Percentiles rank a stretch among this genome's conserved stretches.
Conservation (phyloP, 768 basidiomycete species). For the Suillus luteus region DNA sequence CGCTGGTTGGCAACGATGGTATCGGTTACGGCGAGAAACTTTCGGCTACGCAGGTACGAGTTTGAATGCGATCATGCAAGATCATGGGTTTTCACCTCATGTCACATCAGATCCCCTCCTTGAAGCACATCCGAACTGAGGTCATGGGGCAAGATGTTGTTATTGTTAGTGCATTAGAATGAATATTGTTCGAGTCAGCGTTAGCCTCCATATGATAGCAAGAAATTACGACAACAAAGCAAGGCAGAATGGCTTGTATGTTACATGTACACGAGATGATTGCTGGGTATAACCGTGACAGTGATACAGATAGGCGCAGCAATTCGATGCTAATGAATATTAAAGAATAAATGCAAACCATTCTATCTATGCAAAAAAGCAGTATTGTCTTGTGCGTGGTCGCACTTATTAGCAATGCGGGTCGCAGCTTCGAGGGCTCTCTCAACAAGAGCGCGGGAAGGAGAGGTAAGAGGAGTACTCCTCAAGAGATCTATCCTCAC, state of each 20-base stretch:
- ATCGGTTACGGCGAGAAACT: slow-evolving; percentile 49
- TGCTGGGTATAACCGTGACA: slow-evolving; percentile 5
- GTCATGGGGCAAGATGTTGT: slow-evolving; percentile 37
- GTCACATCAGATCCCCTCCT: slow-evolving; percentile 22
- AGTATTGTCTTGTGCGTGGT: slow-evolving; percentile 58
- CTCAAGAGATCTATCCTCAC: slow-evolving; percentile 47
- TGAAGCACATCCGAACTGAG: slow-evolving; percentile 31
- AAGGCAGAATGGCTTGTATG: neutral
- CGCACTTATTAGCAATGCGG: slow-evolving; percentile 62
- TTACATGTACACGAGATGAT: neutral
- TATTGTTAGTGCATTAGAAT: slow-evolving; percentile 21
- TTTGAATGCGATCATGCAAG: neutral
- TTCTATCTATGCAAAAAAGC: slow-evolving; percentile 38
- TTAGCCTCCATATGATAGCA: neutral
- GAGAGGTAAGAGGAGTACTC: slow-evolving; percentile 49
- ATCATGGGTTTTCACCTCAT: slow-evolving; percentile 3
- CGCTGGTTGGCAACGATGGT: slow-evolving; percentile 75
- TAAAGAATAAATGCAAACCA: neutral
- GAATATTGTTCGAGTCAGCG: neutral
- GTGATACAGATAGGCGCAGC: neutral
- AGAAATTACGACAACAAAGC: neutral
- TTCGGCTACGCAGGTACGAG: slow-evolving; percentile 21
- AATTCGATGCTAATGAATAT: neutral
- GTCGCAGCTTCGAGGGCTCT: slow-evolving; percentile 57
- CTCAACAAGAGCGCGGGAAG: slow-evolving; percentile 54